Evolutionary conservation across 1,139 yeast species (phyloP), one percentile per base, ranked within the genome.

Genomic region (Fermentozyma sake): DNA sequence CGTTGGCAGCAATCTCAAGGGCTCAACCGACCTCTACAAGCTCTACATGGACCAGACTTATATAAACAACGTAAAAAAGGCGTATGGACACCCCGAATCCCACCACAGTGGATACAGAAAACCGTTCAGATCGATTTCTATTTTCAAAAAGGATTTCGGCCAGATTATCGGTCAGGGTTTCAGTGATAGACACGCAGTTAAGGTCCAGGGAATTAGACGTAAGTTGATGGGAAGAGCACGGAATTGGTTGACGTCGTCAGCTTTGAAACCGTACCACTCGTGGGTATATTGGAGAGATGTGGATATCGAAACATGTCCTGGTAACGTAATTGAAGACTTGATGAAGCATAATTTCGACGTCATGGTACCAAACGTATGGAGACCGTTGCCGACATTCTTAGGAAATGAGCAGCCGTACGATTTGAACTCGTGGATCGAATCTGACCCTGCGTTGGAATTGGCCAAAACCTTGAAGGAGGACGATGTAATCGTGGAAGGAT

Each of bases 281-380:
- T 86, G 95, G 95, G 95, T 86, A 8, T 82, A 84, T 50, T 86
- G 96, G 96, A 69, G 95, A 55, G 96, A 86, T 52, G 95, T 78
- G 3, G 96, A 86, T 51, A 79, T 86, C 31, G 95, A 84, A 45
- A 72, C 85, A 15, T 77, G 85, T 44, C 94, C 95, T 1, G 83
- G 85, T 11, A 67, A 80, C 24, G 80, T 86, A 25, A 73, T 86
- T 39, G 83, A 86, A 52, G 84, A 77, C 48, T 63, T 86, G 54
- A 85, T 85, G 87, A 69, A 72, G 40, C 67, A 59, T 36, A 75
- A 78, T 42, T 80, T 71, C 44, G 96, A 86, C 50, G 84, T 86
- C 9, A 70, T 86, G 55, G 94, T 85, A 7, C 96, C 96, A 9
- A 86, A 85, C 48, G 91, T 84, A 26, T 85, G 95, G 95, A 67